Evolutionary conservation across 768 basidiomycete species (phyloP).

Genomic region (Psilocybe tampanensis): DNA sequence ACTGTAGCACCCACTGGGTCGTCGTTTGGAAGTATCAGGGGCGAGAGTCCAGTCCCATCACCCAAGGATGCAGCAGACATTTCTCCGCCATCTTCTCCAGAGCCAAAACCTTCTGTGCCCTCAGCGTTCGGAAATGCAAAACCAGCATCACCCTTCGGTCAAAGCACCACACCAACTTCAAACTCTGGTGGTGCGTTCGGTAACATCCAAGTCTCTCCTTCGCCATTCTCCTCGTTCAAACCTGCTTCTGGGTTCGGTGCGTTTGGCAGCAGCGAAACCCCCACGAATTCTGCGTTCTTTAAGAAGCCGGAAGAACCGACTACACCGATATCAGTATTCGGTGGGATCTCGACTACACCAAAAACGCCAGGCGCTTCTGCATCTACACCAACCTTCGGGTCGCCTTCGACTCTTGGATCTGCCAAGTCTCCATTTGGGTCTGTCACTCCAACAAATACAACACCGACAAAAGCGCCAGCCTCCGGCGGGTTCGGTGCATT

Average conservation of each 20-base stretch:
- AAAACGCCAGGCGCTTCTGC: constrained; percentile 21
- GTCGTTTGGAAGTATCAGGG: neutral
- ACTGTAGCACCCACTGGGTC: neutral
- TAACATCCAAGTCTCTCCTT: constrained; percentile 28
- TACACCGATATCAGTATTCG: constrained; percentile 41
- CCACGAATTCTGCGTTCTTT: constrained; percentile 57
- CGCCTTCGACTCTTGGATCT: constrained; percentile 37
- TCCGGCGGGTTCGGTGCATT: constrained; percentile 56
- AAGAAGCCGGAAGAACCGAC: constrained; percentile 37
- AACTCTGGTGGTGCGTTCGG: constrained; percentile 30
- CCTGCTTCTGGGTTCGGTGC: constrained; percentile 49
- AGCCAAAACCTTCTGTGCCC: constrained; percentile 11
- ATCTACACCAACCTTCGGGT: constrained; percentile 32
- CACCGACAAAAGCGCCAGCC: constrained; percentile 28
- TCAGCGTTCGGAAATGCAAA: constrained; percentile 6
- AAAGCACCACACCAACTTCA: constrained; percentile 13
- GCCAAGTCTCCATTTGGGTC: constrained; percentile 34
- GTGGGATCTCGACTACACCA: constrained; percentile 23
- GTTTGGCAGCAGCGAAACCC: constrained; percentile 42
- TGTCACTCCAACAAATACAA: constrained; percentile 24
- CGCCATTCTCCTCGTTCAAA: constrained; percentile 36
- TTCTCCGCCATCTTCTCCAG: constrained; percentile 31
- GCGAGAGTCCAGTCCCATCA: constrained; percentile 10
- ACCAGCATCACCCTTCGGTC: neutral
- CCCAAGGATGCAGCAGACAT: constrained; percentile 3